These are phyloP conservation scores for Fusarium compactum DNA, from an alignment of 2,329 filamentous ascomycete genomes.

Conservation along the genomic window DNA sequence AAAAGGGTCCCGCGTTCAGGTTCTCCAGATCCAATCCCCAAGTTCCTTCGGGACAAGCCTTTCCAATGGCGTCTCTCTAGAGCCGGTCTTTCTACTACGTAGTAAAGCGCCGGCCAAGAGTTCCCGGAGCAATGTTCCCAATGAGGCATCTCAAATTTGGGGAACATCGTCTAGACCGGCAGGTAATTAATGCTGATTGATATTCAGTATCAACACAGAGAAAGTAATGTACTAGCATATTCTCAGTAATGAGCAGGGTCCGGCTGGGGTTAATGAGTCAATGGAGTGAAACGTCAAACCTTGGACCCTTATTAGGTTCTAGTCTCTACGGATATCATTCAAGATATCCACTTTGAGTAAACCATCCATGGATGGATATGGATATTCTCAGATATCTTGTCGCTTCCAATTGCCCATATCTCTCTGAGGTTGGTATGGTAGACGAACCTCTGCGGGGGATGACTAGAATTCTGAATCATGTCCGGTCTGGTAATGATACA, in stretches of 20 bases:
- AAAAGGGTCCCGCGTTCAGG: conserved; percentile 7
- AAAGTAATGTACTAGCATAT: background rate
- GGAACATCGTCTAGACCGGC: background rate
- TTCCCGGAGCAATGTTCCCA: conserved; percentile 31
- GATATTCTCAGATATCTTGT: conserved; percentile 7
- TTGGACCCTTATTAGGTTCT: conserved; percentile 4
- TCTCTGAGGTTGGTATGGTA: conserved; percentile 3
- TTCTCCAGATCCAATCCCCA: conserved; percentile 41
- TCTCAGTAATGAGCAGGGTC: conserved; percentile 7
- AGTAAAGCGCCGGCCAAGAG: conserved; percentile 11
- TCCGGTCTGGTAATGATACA: conserved; percentile 7
- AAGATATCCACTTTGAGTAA: conserved; percentile 14
- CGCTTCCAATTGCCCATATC: conserved; percentile 23
- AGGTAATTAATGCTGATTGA: background rate
- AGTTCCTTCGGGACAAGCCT: conserved; percentile 36
- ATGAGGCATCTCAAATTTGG: conserved; percentile 35
- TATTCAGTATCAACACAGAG: background rate
- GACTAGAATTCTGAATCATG: conserved; percentile 20
- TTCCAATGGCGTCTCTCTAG: conserved; percentile 14
- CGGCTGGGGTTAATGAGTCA: conserved; percentile 2
- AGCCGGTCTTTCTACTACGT: background rate
- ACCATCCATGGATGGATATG: background rate
- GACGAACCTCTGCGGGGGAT: background rate
- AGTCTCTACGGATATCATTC: background rate
- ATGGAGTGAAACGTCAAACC: conserved; percentile 20